Conservation (phyloP, 2,329 filamentous ascomycete species). For the Ophiostoma fasciatum region DNA sequence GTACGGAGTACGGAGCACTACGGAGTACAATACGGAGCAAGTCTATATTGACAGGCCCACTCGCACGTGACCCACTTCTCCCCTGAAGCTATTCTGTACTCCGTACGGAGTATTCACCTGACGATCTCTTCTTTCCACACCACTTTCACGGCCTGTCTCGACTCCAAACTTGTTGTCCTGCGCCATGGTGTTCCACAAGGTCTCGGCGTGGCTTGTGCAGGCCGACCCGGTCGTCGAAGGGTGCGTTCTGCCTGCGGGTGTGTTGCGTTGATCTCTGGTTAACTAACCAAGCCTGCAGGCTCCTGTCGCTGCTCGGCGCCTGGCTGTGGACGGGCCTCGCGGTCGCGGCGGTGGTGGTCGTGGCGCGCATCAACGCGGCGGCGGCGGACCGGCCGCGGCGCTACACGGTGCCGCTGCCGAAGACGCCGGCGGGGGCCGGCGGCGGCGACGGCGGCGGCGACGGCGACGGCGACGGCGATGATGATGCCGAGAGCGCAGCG, state of each 20-base stretch:
- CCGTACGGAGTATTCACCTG: too few species aligned
- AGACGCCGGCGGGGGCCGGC: conserved; percentile 42
- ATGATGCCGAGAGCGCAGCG: conserved; percentile 32
- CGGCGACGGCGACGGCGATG: conserved; percentile 16
- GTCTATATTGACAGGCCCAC: too few species aligned
- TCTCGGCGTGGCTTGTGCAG: conserved; percentile 3
- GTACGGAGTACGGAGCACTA: too few species aligned
- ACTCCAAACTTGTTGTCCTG: not conserved
- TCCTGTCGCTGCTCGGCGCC: conserved; percentile 1
- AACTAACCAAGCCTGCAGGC: not conserved
- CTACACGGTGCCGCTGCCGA: conserved; percentile 49
- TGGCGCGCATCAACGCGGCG: conserved; percentile 15
- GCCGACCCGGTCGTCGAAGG: conserved; percentile 1
- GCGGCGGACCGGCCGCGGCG: conserved; percentile 27
- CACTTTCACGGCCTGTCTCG: too few species aligned
- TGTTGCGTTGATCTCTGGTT: too few species aligned
- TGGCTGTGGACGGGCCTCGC: conserved; percentile 6
- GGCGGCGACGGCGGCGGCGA: not conserved
- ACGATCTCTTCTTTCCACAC: not conserved
- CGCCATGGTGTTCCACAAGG: conserved; percentile 5
- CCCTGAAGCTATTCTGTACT: too few species aligned
- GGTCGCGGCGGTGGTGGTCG: conserved; percentile 2
- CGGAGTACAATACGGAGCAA: too few species aligned
- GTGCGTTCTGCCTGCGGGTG: too few species aligned
- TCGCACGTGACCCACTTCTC: too few species aligned